Percentiles rank a stretch among this genome's conserved stretches.
Evolutionary conservation across 2,329 filamentous ascomycete species (phyloP).

Genomic region (Alternaria novae-zelandiae): DNA sequence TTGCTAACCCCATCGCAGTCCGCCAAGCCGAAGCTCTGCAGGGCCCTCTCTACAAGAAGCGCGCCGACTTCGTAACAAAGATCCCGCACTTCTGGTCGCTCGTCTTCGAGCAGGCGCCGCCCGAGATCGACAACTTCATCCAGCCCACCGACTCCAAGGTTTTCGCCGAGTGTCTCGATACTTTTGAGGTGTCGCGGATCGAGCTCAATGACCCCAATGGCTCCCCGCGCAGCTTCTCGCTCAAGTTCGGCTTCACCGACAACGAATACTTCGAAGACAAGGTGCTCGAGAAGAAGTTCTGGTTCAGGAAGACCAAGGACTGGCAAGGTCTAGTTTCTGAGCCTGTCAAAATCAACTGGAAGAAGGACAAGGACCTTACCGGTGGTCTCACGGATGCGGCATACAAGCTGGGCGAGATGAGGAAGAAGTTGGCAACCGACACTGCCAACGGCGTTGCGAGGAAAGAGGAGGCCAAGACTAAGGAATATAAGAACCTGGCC

Average conservation of each 20-base stretch:
- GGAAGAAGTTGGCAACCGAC: slow-evolving; percentile 47
- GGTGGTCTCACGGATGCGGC: slow-evolving; percentile 78
- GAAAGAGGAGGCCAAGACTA: slow-evolving; percentile 61
- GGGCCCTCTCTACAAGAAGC: slow-evolving; percentile 76
- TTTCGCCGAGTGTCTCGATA: slow-evolving; percentile 71
- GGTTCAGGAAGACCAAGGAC: slow-evolving; percentile 73
- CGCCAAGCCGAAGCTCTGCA: slow-evolving; percentile 74
- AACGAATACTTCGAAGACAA: slow-evolving; percentile 84
- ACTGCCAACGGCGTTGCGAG: slow-evolving; percentile 49
- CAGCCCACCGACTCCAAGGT: slow-evolving; percentile 78
- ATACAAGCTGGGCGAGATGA: slow-evolving; percentile 70
- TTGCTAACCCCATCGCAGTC: slow-evolving; percentile 57
- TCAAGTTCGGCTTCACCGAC: slow-evolving; percentile 75
- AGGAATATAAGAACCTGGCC: slow-evolving; percentile 62
- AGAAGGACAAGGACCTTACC: slow-evolving; percentile 79
- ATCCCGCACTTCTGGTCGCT: slow-evolving; percentile 95
- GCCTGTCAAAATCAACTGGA: slow-evolving; percentile 84
- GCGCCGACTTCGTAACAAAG: slow-evolving; percentile 70
- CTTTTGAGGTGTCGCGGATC: slow-evolving; percentile 78
- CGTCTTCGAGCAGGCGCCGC: slow-evolving; percentile 84
- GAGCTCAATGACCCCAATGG: slow-evolving; percentile 72
- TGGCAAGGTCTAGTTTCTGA: slow-evolving; percentile 84
- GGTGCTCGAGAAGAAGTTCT: slow-evolving; percentile 89
- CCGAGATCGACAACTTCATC: slow-evolving; percentile 87
- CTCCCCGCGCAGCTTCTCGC: slow-evolving; percentile 78